A percentile compares a stretch with the other conserved stretches of the same genome.
phyloP scores from a whole-genome alignment of 192 early-diverging fungal genomes.

The Rhizophagus clarus region DNA sequence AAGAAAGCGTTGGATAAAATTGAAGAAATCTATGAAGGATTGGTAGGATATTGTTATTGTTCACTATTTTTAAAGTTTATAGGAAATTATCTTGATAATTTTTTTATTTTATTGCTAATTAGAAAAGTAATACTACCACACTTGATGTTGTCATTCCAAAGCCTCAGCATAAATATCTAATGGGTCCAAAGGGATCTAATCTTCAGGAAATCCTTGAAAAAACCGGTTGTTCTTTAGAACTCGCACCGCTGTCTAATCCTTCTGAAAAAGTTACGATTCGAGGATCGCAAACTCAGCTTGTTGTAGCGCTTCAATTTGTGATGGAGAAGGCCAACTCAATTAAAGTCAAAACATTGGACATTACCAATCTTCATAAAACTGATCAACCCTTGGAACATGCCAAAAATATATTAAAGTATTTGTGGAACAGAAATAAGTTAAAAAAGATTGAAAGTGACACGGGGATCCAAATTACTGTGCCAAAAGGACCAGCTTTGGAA shows the following conservation, averaged over 20 bases:
- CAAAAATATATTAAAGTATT: slow-evolving; percentile 70
- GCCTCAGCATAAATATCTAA: slow-evolving; percentile 90
- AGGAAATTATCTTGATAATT: not conserved
- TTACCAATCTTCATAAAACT: slow-evolving; percentile 55
- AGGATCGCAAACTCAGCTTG: slow-evolving; percentile 72
- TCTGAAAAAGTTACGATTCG: slow-evolving; percentile 79
- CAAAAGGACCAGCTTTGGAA: slow-evolving; percentile 47
- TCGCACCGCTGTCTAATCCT: slow-evolving; percentile 70
- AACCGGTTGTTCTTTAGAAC: slow-evolving; percentile 85
- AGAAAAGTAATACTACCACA: slow-evolving; percentile 55
- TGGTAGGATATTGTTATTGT: slow-evolving; percentile 47
- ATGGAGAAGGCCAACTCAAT: slow-evolving; percentile 82
- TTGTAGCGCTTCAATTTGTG: slow-evolving; percentile 74
- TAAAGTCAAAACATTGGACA: slow-evolving; percentile 72
- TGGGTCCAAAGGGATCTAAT: slow-evolving; percentile 76
- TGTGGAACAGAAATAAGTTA: slow-evolving; percentile 71
- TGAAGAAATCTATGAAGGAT: slow-evolving; percentile 56
- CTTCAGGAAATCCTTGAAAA: slow-evolving; percentile 83
- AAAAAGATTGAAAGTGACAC: slow-evolving; percentile 78
- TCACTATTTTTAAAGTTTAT: not conserved
- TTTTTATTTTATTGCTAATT: not conserved
- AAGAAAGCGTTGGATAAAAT: slow-evolving; percentile 65
- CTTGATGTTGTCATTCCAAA: slow-evolving; percentile 78
- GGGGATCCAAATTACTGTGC: slow-evolving; percentile 61
- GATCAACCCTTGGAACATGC: slow-evolving; percentile 59